phyloP scores from a whole-genome alignment of 202 grass and related monocot species.

The Hordeum pubiflorum region DNA sequence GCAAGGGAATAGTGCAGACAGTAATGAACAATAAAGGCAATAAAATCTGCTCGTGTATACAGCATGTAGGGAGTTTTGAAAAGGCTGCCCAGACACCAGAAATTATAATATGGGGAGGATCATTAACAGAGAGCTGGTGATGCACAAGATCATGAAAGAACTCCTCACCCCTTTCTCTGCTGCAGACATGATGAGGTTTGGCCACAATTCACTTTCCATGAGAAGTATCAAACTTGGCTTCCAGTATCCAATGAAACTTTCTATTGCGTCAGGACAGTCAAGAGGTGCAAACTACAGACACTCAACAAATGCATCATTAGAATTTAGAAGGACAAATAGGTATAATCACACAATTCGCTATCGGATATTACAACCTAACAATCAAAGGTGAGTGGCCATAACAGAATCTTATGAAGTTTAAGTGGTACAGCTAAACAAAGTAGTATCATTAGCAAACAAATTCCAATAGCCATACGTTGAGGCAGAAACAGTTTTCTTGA shows the following conservation, averaged over 20 bases:
- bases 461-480: too few species aligned
- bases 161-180: slow-evolving; percentile 58
- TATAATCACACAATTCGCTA: neutral
- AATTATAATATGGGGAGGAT: slow-evolving; percentile 3
- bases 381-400: neutral
- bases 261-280: slow-evolving; percentile 54
- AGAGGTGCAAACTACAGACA: slow-evolving; percentile 68
- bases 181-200: slow-evolving; percentile 81
- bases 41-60: neutral
- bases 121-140: neutral
- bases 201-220: slow-evolving; percentile 96
- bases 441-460: neutral
- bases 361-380: neutral
- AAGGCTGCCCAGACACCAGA: slow-evolving; percentile 5
- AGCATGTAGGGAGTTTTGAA: neutral
- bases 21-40: neutral
- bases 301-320: slow-evolving; percentile 5
- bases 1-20: neutral
- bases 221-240: slow-evolving; percentile 65
- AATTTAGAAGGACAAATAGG: neutral
- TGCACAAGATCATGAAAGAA: slow-evolving; percentile 12
- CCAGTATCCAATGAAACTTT: slow-evolving; percentile 75
- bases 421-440: neutral
- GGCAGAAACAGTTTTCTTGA: neutral
- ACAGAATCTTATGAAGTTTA: neutral